A percentile compares a stretch with the other conserved stretches of the same genome.
Conservation (phyloP, 306 rosid species). For the Fagus sylvatica region DNA sequence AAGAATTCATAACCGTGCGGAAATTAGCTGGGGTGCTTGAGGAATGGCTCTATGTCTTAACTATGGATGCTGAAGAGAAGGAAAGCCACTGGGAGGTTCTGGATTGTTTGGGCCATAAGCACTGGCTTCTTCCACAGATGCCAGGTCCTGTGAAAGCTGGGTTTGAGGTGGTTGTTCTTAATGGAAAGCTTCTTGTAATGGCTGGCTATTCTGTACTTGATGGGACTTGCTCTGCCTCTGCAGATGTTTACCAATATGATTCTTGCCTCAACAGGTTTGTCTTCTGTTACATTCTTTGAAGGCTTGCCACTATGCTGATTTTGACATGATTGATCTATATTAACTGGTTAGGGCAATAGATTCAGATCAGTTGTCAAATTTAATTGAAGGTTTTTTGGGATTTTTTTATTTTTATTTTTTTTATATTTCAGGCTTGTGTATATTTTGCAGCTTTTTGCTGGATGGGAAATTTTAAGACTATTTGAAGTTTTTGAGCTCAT, state of each 20-base stretch:
- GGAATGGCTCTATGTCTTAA: slow-evolving; percentile 92
- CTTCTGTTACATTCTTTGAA: slow-evolving; percentile 1
- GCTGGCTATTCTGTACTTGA: slow-evolving; percentile 64
- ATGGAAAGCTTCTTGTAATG: slow-evolving; percentile 85
- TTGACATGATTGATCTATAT: background rate
- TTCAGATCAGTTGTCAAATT: background rate
- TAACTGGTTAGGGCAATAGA: slow-evolving; percentile 1
- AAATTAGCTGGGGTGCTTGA: slow-evolving; percentile 74
- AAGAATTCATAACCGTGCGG: slow-evolving; percentile 69
- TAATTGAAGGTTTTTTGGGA: background rate
- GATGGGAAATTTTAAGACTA: background rate
- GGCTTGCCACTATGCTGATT: slow-evolving; percentile 6
- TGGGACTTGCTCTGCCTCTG: slow-evolving; percentile 50
- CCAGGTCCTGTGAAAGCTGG: slow-evolving; percentile 62
- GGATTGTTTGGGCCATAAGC: slow-evolving; percentile 64
- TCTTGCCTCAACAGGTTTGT: slow-evolving; percentile 76
- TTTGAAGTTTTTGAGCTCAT: background rate
- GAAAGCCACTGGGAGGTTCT: slow-evolving; percentile 91
- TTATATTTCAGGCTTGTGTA: background rate
- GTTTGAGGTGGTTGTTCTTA: slow-evolving; percentile 70
- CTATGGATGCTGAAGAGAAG: slow-evolving; percentile 52
- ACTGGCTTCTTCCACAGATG: slow-evolving; percentile 65
- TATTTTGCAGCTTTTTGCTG: background rate
- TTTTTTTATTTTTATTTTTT: background rate
- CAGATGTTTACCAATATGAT: slow-evolving; percentile 77